Conservation (phyloP, 2,329 filamentous ascomycete genomes). For the Arthrobotrys musiformis region DNA sequence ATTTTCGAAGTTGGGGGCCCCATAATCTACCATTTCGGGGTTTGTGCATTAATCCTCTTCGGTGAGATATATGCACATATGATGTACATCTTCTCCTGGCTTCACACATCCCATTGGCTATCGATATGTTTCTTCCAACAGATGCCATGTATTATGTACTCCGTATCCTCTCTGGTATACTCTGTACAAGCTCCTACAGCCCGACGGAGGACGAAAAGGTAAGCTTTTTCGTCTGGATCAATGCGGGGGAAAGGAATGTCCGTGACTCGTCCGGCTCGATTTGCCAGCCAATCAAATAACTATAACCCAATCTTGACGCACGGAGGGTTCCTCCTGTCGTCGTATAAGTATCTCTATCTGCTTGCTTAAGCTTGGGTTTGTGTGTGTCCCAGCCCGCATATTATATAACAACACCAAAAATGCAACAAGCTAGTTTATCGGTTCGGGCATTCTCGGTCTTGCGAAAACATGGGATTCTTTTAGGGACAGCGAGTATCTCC, state of each 20-base stretch:
- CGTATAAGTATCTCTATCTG: no score
- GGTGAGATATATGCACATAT: not conserved
- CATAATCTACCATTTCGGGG: slow-evolving; percentile 8
- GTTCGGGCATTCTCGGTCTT: slow-evolving; percentile 8
- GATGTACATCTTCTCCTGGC: not conserved
- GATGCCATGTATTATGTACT: no score
- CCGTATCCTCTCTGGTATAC: no score
- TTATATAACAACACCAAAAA: slow-evolving; percentile 35
- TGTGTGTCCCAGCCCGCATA: not conserved
- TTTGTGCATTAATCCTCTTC: not conserved
- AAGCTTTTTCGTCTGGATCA: not conserved
- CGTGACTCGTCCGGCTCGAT: not conserved
- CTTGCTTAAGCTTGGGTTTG: not conserved
- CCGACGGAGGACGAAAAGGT: not conserved
- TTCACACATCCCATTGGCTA: not conserved
- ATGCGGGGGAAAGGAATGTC: not conserved
- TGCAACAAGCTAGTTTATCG: slow-evolving; percentile 23
- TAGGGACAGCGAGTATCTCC: slow-evolving; percentile 8
- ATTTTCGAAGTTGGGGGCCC: no score
- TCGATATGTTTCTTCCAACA: not conserved
- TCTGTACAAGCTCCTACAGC: not conserved
- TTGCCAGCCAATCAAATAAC: not conserved
- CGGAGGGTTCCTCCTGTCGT: not conserved
- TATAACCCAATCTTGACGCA: not conserved
- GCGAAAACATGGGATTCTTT: not conserved